These are phyloP conservation scores for Nepenthes alata DNA, from an alignment of 179 eudicot genomes.

Conservation along the genomic window DNA sequence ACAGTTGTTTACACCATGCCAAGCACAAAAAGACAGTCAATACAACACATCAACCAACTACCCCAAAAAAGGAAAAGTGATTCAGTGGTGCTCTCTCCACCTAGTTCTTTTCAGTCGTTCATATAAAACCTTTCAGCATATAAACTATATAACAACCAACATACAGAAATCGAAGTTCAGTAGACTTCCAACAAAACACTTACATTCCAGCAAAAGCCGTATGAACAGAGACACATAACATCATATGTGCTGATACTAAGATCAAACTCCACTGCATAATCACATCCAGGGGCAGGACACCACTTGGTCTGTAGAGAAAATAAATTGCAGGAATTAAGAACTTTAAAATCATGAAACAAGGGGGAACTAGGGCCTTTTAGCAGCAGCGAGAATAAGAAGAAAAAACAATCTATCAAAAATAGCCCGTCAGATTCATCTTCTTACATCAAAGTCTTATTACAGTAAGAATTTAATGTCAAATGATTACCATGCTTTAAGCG, in stretches of 20 bases:
- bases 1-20: too few relatives aligned
- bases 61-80: not conserved
- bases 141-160: not conserved
- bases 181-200: conserved; percentile 9
- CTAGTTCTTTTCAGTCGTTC: not conserved
- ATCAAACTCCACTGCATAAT: conserved; percentile 45
- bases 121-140: not conserved
- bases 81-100: not conserved
- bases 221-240: conserved; percentile 49
- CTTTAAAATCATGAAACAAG: not conserved
- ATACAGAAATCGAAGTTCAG: not conserved
- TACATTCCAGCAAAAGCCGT: conserved; percentile 81
- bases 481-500: too few relatives aligned
- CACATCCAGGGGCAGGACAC: conserved; percentile 86
- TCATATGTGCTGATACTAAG: conserved; percentile 28
- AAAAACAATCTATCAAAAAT: too few relatives aligned
- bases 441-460: too few relatives aligned
- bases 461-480: too few relatives aligned
- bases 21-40: too few relatives aligned
- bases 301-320: conserved; percentile 40
- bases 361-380: not conserved
- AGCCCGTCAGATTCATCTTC: too few relatives aligned
- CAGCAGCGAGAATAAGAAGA: too few relatives aligned
- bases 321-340: conserved; percentile 3
- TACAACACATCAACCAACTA: too few relatives aligned